Evolutionary conservation across 1,139 yeast genomes (phyloP).

Genomic region (Saccharomyces hybrid): DNA sequence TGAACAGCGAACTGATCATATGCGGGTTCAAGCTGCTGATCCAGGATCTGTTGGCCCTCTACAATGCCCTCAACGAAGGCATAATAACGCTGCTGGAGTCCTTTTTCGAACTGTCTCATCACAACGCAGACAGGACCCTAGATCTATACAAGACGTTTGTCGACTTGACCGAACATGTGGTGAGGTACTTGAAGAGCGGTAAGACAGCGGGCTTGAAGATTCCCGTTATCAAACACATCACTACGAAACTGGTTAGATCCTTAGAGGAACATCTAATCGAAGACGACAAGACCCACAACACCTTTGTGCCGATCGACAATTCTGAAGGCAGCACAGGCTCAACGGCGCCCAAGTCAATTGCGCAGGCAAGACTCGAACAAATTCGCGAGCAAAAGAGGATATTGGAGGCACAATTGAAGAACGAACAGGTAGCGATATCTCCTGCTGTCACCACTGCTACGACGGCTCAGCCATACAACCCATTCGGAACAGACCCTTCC

Average conservation of each 20-base stretch:
- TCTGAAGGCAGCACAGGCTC: conserved; percentile 6
- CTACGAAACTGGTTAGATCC: conserved; percentile 80
- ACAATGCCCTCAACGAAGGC: conserved; percentile 89
- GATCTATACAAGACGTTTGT: conserved; percentile 79
- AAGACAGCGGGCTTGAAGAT: conserved; percentile 85
- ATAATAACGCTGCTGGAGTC: conserved; percentile 88
- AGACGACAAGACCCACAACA: conserved; percentile 14
- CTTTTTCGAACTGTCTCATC: conserved; percentile 82
- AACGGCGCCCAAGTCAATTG: conserved; percentile 11
- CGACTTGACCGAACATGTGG: conserved; percentile 78
- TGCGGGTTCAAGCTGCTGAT: conserved; percentile 82
- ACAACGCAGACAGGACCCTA: conserved; percentile 81
- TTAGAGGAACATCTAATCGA: conserved; percentile 61
- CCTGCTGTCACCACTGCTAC: conserved; percentile 22
- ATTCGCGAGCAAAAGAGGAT: conserved; percentile 25
- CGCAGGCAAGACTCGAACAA: conserved; percentile 23
- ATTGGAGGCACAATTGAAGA: conserved; percentile 25
- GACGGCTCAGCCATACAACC: conserved; percentile 15
- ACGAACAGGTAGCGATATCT: conserved; percentile 21
- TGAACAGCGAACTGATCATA: conserved; percentile 72
- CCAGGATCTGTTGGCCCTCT: conserved; percentile 73
- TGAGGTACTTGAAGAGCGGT: conserved; percentile 79
- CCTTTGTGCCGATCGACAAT: conserved; percentile 11
- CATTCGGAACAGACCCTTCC: conserved; percentile 17
- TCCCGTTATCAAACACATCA: conserved; percentile 97